Evolutionary conservation across 1,139 yeast genomes (phyloP).

Genomic region (Geotrichum siamense): DNA sequence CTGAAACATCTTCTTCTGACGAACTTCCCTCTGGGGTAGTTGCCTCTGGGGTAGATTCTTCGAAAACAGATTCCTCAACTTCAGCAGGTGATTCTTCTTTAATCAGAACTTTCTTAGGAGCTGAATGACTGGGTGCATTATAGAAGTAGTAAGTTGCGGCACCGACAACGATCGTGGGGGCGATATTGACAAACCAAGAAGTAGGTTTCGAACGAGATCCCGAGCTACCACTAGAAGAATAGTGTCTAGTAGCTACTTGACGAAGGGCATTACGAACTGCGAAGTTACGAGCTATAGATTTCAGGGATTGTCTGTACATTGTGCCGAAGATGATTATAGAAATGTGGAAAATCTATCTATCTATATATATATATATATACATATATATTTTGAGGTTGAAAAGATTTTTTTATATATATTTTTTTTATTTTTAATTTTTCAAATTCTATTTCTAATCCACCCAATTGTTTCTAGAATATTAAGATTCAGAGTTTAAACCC

Average conservation of each 20-base stretch:
- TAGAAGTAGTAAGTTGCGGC: slow-evolving; percentile 12
- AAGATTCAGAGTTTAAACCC: no score
- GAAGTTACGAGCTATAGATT: slow-evolving; percentile 3
- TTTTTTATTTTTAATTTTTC: no score
- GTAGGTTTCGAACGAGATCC: not conserved
- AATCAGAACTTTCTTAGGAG: not conserved
- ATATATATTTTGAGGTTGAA: no score
- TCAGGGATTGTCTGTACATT: slow-evolving; percentile 13
- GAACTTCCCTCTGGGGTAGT: slow-evolving; percentile 5
- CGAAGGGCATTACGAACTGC: slow-evolving; percentile 11
- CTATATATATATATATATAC: no score
- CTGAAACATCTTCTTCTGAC: slow-evolving; percentile 6
- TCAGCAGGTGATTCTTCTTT: not conserved
- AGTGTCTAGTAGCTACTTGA: slow-evolving; percentile 7
- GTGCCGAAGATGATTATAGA: not conserved
- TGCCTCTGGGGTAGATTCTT: not conserved
- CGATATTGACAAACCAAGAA: slow-evolving; percentile 4
- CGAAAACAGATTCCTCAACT: not conserved
- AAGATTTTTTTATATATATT: no score
- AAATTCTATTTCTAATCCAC: not conserved
- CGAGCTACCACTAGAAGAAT: slow-evolving; percentile 5
- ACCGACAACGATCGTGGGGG: slow-evolving; percentile 12
- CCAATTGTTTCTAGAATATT: not conserved
- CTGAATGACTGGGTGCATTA: slow-evolving; percentile 8
- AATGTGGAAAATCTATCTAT: not conserved